phyloP scores from a whole-genome alignment of 345 rosid genomes.

The Pugionium cornutum region DNA sequence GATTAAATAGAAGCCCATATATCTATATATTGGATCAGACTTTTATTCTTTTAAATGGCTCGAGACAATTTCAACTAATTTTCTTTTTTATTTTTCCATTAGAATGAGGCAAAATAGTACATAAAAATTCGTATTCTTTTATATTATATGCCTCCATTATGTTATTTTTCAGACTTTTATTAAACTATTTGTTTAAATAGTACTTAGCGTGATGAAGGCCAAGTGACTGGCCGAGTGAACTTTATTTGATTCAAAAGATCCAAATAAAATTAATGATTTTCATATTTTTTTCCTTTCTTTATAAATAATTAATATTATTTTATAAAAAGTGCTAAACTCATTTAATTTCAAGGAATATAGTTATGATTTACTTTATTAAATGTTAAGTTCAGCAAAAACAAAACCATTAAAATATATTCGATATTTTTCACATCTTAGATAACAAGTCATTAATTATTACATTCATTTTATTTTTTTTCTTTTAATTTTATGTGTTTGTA shows the following conservation, averaged over 20 bases:
- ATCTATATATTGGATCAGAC: no score
- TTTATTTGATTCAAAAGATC: conserved; percentile 14
- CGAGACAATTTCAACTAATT: conserved; percentile 2
- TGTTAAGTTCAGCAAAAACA: not conserved
- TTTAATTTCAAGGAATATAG: not conserved
- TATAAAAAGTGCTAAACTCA: no score
- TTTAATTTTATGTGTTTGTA: conserved; percentile 28
- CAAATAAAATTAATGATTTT: not conserved
- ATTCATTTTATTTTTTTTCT: conserved; percentile 22
- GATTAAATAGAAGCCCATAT: no score
- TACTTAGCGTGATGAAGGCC: conserved; percentile 24
- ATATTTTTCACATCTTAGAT: conserved; percentile 16
- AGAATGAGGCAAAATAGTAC: not conserved
- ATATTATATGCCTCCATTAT: conserved; percentile 2
- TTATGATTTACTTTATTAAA: not conserved
- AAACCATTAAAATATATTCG: conserved; percentile 11
- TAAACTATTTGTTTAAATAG: conserved; percentile 4
- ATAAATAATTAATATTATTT: not conserved
- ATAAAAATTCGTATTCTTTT: no score
- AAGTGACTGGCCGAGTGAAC: conserved; percentile 3
- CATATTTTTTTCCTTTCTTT: not conserved
- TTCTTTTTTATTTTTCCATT: not conserved
- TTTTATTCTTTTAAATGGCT: conserved; percentile 11
- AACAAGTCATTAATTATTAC: conserved; percentile 29
- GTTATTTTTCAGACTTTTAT: not conserved